Evolutionary conservation across 2,329 filamentous ascomycete genomes (phyloP).

Genomic region (Xylariaceae sp.): DNA sequence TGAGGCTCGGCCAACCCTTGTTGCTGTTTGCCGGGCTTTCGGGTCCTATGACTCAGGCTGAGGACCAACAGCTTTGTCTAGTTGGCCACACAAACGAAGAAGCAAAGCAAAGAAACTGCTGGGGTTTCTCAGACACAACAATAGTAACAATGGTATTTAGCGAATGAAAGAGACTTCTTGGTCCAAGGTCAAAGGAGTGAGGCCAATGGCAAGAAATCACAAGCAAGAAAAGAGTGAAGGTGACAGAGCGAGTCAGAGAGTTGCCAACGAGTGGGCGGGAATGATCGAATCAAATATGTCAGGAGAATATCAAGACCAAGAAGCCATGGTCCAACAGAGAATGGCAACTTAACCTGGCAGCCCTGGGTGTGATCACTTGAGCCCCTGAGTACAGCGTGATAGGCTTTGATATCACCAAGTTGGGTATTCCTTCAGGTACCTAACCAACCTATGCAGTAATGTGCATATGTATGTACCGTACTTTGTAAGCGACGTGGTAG

Average conservation of each 20-base stretch:
- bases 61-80: slow-evolving; percentile 13
- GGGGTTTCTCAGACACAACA: slow-evolving; percentile 13
- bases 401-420: neutral
- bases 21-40: slow-evolving; percentile 2
- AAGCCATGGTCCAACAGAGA: neutral
- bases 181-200: slow-evolving; percentile 9
- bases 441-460: no score
- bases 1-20: neutral
- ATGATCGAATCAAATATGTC: neutral
- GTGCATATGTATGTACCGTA: no score
- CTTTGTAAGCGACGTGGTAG: no score
- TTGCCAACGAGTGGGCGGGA: neutral
- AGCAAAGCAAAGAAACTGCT: slow-evolving; percentile 15
- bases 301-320: neutral
- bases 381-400: neutral
- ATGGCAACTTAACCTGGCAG: no score
- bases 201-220: neutral
- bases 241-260: neutral
- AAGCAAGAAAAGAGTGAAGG: neutral
- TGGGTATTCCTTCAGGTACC: no score
- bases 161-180: slow-evolving; percentile 4
- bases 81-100: slow-evolving; percentile 11
- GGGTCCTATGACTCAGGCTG: neutral
- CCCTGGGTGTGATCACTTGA: neutral
- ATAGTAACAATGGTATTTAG: slow-evolving; percentile 14